Percentiles rank a stretch among this genome's conserved stretches.
These are phyloP conservation scores for Candida vaughaniae DNA, from an alignment of 805 yeast genomes.

Conservation along the genomic window DNA sequence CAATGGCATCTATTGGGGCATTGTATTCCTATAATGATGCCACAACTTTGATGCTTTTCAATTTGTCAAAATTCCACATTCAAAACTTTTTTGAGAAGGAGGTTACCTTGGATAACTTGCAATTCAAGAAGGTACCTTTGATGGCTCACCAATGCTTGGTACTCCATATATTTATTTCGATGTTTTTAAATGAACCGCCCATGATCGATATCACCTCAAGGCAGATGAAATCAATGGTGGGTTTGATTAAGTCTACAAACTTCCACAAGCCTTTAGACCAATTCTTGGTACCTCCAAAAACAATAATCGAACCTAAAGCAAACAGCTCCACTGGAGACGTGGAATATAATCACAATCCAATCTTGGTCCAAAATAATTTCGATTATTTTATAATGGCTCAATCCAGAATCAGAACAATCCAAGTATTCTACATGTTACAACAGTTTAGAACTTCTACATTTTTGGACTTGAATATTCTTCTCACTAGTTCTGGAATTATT, in stretches of 20 bases:
- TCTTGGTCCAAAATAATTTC: slow-evolving; percentile 33
- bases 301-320: slow-evolving; percentile 5
- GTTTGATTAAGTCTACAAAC: slow-evolving; percentile 52
- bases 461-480: slow-evolving; percentile 40
- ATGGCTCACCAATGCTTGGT: slow-evolving; percentile 58
- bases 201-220: slow-evolving; percentile 52
- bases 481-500: slow-evolving; percentile 45
- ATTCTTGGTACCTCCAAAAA: slow-evolving; percentile 41
- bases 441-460: slow-evolving; percentile 44
- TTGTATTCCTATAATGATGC: slow-evolving; percentile 77
- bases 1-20: slow-evolving; percentile 90
- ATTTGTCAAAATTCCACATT: slow-evolving; percentile 63
- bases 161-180: slow-evolving; percentile 54
- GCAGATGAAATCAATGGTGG: slow-evolving; percentile 53
- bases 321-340: not conserved
- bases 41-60: slow-evolving; percentile 69
- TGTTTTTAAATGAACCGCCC: slow-evolving; percentile 53
- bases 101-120: slow-evolving; percentile 43
- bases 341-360: slow-evolving; percentile 5
- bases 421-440: slow-evolving; percentile 49
- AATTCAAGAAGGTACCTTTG: slow-evolving; percentile 53
- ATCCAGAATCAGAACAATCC: slow-evolving; percentile 54
- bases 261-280: slow-evolving; percentile 51
- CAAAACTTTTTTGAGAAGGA: slow-evolving; percentile 62
- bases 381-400: slow-evolving; percentile 56